Base-by-base conservation (phyloP, 2,329 filamentous ascomycete genomes). In the Epichloe sp. region DNA sequence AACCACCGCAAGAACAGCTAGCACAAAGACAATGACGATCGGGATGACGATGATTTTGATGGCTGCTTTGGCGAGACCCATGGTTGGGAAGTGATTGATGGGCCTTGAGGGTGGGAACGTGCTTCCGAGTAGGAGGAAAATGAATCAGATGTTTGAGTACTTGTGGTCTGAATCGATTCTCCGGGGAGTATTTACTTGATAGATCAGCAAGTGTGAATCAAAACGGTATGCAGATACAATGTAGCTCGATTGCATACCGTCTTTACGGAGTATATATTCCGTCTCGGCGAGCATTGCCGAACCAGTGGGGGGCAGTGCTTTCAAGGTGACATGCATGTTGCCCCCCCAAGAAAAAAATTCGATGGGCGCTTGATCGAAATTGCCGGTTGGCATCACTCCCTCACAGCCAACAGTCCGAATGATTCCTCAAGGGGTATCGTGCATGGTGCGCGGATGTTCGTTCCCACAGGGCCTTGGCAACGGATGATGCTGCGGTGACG, bases 21-120 rank as follows among this genome's bases (percentile, higher is more conserved):
- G 34, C 4, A 47, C 17, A 3, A 36, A 21, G 23, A 47, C 44
- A 15, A 51, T 21, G 36, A 47, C 44, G 37, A 51, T 47, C 10
- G 37, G 44, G 36, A 47, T 47, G 26, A 43, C 44, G 43, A 47
- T 40, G 35, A 47, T 0, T 26, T 51, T 47, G 43, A 47, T 15
- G 49, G 44, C 49, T 41, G 43, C 38, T 46, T 42, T 51, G 19
- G 23, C n/a, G 15, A 49, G 19, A 23, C 50, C 46, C 50, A 43
- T 44, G 44, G 19, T 44, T 35, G 12, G 31, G 31, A 31, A 10
- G 31, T 26, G 19, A 6, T 26, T 43, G 11, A 42, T 31, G 31
- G 31, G 31, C 31, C 31, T 31, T 31, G 31, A 31, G 1, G 31
- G 26, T 8, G 31, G 31, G 31, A 31, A 31, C 8, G 31, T 31